Conservation (phyloP, 2,329 filamentous ascomycete genomes). For the Sarocladiaceae sp. region DNA sequence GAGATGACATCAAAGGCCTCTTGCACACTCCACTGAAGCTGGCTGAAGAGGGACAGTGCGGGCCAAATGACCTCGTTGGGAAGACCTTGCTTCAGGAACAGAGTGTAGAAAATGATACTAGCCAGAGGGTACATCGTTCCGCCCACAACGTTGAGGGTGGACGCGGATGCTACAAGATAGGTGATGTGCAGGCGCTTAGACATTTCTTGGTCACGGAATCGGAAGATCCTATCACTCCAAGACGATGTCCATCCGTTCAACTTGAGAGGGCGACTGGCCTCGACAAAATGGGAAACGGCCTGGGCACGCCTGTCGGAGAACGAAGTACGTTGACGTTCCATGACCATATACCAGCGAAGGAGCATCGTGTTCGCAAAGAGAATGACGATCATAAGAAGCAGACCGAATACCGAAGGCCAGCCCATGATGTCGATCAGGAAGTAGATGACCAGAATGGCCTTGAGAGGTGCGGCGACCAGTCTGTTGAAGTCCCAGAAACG, state of each 20-base stretch:
- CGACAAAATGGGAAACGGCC: conserved; percentile 79
- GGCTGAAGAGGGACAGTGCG: conserved; percentile 73
- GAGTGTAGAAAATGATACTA: conserved; percentile 77
- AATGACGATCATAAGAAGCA: conserved; percentile 64
- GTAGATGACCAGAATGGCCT: conserved; percentile 62
- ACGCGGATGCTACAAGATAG: conserved; percentile 44
- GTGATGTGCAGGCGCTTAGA: conserved; percentile 31
- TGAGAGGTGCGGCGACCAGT: conserved; percentile 73
- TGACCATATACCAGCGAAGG: conserved; percentile 60
- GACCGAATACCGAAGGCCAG: conserved; percentile 70
- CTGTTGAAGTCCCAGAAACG: conserved; percentile 82
- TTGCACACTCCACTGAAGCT: conserved; percentile 69
- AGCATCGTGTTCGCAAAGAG: conserved; percentile 67
- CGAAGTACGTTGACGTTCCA: conserved; percentile 66
- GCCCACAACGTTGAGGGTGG: conserved; percentile 65
- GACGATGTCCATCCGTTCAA: conserved; percentile 35
- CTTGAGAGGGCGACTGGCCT: conserved; percentile 67
- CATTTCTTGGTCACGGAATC: conserved; percentile 31
- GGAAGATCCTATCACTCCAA: conserved; percentile 31
- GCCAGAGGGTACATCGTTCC: conserved; percentile 74
- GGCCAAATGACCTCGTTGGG: conserved; percentile 83
- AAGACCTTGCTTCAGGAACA: conserved; percentile 62
- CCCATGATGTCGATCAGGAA: conserved; percentile 72
- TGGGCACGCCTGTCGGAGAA: conserved; percentile 77
- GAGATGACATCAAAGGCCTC: conserved; percentile 74